Conservation (phyloP, 2,329 filamentous ascomycete genomes). For the Talaromyces pinophilus region DNA sequence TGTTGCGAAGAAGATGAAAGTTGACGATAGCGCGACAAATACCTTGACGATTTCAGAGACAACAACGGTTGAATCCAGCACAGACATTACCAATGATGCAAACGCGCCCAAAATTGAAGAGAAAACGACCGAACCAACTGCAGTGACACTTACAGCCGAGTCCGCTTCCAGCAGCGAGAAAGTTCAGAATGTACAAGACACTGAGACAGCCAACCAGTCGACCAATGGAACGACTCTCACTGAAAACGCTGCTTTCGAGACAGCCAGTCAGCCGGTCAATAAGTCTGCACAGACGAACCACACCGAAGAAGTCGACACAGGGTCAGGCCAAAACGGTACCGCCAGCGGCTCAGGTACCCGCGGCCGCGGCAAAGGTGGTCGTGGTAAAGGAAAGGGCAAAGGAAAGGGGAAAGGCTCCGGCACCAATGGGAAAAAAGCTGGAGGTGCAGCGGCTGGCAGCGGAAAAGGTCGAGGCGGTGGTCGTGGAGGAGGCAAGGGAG, state of each 20-base stretch:
- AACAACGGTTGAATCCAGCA: not conserved
- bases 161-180: slow-evolving; percentile 22
- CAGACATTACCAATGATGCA: slow-evolving; percentile 14
- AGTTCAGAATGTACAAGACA: slow-evolving; percentile 26
- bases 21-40: slow-evolving; percentile 26
- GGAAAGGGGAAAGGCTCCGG: slow-evolving; percentile 7
- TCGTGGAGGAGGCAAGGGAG: slow-evolving; percentile 33
- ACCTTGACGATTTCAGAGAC: not conserved
- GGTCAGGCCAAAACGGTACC: slow-evolving; percentile 26
- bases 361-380: slow-evolving; percentile 33
- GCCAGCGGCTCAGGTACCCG: slow-evolving; percentile 27
- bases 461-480: slow-evolving; percentile 25
- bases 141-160: slow-evolving; percentile 21
- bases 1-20: slow-evolving; percentile 34
- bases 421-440: slow-evolving; percentile 34
- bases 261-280: slow-evolving; percentile 26
- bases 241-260: slow-evolving; percentile 7
- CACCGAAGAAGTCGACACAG: slow-evolving; percentile 29
- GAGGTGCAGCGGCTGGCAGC: slow-evolving; percentile 24
- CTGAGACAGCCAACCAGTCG: slow-evolving; percentile 26
- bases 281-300: slow-evolving; percentile 28
- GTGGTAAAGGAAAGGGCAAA: slow-evolving; percentile 35
- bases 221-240: slow-evolving; percentile 7
- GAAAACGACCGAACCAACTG: slow-evolving; percentile 27
- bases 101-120: slow-evolving; percentile 37